Evolutionary conservation across 2,329 filamentous ascomycete genomes (phyloP), one percentile per base, ranked within the genome.

Genomic region (Monosporascus sp.): DNA sequence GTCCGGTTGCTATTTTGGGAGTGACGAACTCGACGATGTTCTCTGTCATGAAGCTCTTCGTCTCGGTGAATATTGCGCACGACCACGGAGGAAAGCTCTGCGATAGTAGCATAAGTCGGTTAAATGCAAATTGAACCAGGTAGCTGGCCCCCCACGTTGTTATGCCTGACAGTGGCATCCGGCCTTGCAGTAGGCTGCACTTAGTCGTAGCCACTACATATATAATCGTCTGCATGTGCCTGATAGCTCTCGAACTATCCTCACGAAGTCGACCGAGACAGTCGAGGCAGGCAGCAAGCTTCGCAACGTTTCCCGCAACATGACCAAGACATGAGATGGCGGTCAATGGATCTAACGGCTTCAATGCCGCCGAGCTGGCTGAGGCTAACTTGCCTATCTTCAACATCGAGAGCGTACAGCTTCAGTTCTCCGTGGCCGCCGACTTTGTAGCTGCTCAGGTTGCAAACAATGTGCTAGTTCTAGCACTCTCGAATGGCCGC

Each of bases 361-460:
- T 92, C 76, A 82, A 84, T 68, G 83, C 85, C 67, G 82, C 78
- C 70, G 80, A 84, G 63, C 71, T 81, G 51, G 65, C 70, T 56
- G 76, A 82, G 58, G 82, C 86, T 63, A 79, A 85, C 52, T 77
- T 93, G 55, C 92, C 93, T 62, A 96, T 99, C 73, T 99, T 99
- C 78, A 90, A 94, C 69, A 86, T 97, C 68, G 90, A 96, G 74
- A 86, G 84, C 58, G 94, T 97, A 40, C 88, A 95, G 76, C 85
- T 97, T 58, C 90, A 94, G 70, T 99, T 99, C 79, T 88, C 90
- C 56, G 87, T 97, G 65, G 90, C 93, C 2, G 91, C 93, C 60
- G 90, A 97, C 72, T 97, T 99, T 68, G 94, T 96, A 48, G 92
- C 94, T 19, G 92, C 92, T 41, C 92, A 97, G 72, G 93, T 97